A percentile compares a stretch with the other conserved stretches of the same genome.
Evolutionary conservation across 2,329 filamentous ascomycete species (phyloP).

Genomic region (Nothophaeocryptopus gaeumannii): DNA sequence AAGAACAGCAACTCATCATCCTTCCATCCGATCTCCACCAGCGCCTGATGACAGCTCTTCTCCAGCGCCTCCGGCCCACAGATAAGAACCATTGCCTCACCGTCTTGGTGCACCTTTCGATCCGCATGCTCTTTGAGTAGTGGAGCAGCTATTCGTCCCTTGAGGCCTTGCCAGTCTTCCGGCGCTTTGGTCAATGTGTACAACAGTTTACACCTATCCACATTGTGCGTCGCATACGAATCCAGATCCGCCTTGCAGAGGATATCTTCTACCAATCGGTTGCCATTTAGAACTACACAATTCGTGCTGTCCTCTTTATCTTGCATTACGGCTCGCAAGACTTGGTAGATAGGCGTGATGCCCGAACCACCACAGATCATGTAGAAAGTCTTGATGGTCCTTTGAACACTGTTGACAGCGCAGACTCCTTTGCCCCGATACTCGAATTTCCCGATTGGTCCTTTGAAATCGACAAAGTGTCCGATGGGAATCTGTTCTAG

Average conservation of each 20-base stretch:
- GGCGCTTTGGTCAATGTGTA: constrained; percentile 66
- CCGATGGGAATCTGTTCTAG: constrained; percentile 71
- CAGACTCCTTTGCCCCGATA: constrained; percentile 69
- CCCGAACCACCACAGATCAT: constrained; percentile 91
- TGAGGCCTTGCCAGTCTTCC: constrained; percentile 64
- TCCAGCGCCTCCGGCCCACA: constrained; percentile 79
- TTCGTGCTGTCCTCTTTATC: constrained; percentile 61
- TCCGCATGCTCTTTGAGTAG: constrained; percentile 60
- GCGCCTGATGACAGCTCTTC: constrained; percentile 57
- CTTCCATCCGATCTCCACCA: constrained; percentile 65
- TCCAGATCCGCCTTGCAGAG: constrained; percentile 74
- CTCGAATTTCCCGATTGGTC: constrained; percentile 80
- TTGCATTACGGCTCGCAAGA: constrained; percentile 69
- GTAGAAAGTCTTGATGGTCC: constrained; percentile 64
- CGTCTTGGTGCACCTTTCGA: constrained; percentile 34
- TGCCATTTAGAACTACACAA: constrained; percentile 76
- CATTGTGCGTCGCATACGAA: constrained; percentile 52
- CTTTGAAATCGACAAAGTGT: constrained; percentile 78
- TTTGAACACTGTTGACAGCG: constrained; percentile 54
- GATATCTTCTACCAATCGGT: constrained; percentile 76
- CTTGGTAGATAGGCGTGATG: constrained; percentile 87
- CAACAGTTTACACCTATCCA: constrained; percentile 60
- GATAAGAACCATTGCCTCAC: constrained; percentile 64
- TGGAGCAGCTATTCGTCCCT: constrained; percentile 63
- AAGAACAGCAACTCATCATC: constrained; percentile 76